Evolutionary conservation across 2,329 filamentous ascomycete species (phyloP), one percentile per base, ranked within the genome.

Genomic region (Aureobasidium mangrovei): DNA sequence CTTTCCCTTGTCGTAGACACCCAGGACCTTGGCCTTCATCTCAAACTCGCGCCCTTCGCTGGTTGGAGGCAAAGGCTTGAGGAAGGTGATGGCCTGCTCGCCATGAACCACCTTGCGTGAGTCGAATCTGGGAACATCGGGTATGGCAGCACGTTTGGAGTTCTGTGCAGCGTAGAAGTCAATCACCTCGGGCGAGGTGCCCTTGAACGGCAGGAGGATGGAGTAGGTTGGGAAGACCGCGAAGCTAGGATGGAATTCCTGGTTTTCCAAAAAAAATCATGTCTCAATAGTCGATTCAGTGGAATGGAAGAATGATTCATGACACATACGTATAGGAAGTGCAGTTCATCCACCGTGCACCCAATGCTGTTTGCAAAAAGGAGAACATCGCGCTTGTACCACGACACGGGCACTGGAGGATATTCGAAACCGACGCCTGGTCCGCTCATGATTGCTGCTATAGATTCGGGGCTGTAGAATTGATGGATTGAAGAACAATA

Each of bases 291-390:
- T 36, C n/a, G 29, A 47, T 8, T 44, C 45, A 18, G 7, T 5
- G 46, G 9, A 41, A 26, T 31, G 31, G 46, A 36, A 47, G 35
- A 24, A 18, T 18, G 18, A 18, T 18, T 18, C 18, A 18, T 18
- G 18, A 18, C 36, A 66, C 80, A 57, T 77, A 93, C 89, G 64
- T 90, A 96, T 72, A 95, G 83, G 68, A 91, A 95, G 68, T 95
- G 89, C 65, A 95, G 81, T 76, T 96, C 91, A 63, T 95, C 84
- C n/a, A 79, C 78, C 9, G 82, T 91, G 66, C 79, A 84, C 55
- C 91, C 91, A 68, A 96, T 91, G 73, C 85, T 91, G 71, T 86
- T 85, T 62, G 91, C 90, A 70, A 96, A 96, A 58, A 97, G 83
- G 58, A 96, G 77, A 35, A 84, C 82, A 76, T 96, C 91, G 61